Conservation (phyloP, 176 grass and related monocot species). For the Zea luxurians region DNA sequence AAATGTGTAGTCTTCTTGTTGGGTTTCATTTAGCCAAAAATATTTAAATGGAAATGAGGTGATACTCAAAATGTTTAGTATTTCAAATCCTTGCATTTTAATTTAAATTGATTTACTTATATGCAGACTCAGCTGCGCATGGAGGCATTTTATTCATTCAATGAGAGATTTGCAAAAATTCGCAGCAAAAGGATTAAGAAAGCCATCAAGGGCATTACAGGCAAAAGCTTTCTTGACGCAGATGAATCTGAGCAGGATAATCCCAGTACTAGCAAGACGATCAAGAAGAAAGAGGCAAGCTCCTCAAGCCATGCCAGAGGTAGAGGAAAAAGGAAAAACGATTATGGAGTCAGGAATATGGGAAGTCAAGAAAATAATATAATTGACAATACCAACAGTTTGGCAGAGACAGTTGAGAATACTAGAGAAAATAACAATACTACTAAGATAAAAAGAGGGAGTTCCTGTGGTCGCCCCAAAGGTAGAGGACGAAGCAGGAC, state of each 20-base stretch:
- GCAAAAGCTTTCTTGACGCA: constrained; percentile 52
- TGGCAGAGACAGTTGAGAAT: constrained; percentile 39
- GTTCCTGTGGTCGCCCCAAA: constrained; percentile 27
- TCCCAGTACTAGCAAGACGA: constrained; percentile 41
- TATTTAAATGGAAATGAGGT: constrained; percentile 30
- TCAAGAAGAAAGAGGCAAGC: constrained; percentile 46
- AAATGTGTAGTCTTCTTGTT: not conserved
- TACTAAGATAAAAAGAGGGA: constrained; percentile 35
- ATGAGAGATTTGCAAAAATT: constrained; percentile 98
- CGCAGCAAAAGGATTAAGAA: constrained; percentile 94
- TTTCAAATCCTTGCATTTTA: constrained; percentile 32
- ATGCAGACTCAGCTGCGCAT: constrained; percentile 88
- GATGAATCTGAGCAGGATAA: constrained; percentile 61
- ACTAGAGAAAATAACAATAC: constrained; percentile 28
- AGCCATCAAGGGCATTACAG: constrained; percentile 93
- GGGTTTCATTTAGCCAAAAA: constrained; percentile 31
- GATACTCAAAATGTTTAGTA: constrained; percentile 5
- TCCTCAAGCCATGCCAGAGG: constrained; percentile 39
- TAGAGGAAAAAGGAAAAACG: constrained; percentile 42
- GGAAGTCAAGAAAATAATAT: constrained; percentile 44
- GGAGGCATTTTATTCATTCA: constrained; percentile 96
- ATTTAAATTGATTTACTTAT: constrained; percentile 28
- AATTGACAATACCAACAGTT: constrained; percentile 11
- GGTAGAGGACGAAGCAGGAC: constrained; percentile 44
- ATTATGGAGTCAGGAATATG: constrained; percentile 19